Evolutionary conservation across 441 rosid species (phyloP).

Genomic region (Dalechampia spathulata): DNA sequence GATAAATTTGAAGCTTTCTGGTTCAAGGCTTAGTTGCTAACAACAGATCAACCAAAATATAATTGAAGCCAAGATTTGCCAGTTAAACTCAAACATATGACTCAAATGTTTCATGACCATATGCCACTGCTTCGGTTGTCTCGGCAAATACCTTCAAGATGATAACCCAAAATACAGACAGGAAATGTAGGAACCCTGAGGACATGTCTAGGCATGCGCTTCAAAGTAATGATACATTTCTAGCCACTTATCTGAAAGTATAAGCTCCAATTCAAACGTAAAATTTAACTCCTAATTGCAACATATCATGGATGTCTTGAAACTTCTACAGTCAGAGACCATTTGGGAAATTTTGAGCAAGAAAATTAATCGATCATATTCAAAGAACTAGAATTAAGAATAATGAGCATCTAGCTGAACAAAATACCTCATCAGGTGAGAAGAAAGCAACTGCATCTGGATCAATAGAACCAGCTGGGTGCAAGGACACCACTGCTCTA

Average conservation of each 20-base stretch:
- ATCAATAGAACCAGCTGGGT: conserved; percentile 84
- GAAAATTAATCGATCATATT: not conserved
- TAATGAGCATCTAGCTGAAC: not conserved
- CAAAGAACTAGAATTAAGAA: conserved; percentile 8
- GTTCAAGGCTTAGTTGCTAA: too few relatives aligned
- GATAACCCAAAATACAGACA: not conserved
- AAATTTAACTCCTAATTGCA: not conserved
- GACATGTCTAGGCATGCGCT: not conserved
- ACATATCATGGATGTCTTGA: not conserved
- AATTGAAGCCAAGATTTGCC: too few relatives aligned
- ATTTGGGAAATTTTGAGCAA: not conserved
- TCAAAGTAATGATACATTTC: not conserved
- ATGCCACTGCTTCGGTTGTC: too few relatives aligned
- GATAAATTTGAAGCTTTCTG: too few relatives aligned
- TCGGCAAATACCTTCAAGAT: not conserved
- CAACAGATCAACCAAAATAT: too few relatives aligned
- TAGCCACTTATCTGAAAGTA: not conserved
- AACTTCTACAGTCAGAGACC: conserved; percentile 2
- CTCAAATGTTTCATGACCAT: too few relatives aligned
- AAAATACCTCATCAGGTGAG: conserved; percentile 79
- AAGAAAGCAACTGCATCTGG: conserved; percentile 95
- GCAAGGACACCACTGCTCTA: conserved; percentile 77
- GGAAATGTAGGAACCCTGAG: not conserved
- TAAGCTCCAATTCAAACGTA: not conserved
- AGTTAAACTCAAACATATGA: too few relatives aligned